Percentiles rank a stretch among this genome's conserved stretches.
Evolutionary conservation across 805 yeast genomes (phyloP).

Genomic region (Wickerhamomyces ciferrii): DNA sequence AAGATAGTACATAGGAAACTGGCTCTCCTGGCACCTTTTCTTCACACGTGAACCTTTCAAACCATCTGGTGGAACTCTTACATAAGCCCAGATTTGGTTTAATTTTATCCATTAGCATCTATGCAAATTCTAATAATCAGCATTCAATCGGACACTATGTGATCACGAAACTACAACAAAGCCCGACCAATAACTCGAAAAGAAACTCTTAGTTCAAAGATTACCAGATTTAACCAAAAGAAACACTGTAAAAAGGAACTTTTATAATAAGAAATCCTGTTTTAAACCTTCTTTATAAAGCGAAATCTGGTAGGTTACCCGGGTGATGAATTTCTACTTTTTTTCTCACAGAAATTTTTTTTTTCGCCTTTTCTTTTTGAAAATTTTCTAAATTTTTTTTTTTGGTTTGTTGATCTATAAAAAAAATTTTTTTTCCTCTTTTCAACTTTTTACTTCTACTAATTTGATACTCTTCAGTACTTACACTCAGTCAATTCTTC

Average conservation of each 20-base stretch:
- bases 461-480: not conserved
- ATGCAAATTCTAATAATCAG: not conserved
- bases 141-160: not conserved
- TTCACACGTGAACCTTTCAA: not conserved
- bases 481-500: not conserved
- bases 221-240: no score
- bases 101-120: not conserved
- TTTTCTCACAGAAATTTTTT: no score
- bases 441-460: not conserved
- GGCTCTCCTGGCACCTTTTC: no score
- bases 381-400: not conserved
- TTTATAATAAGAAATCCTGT: no score
- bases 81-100: not conserved
- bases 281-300: no score
- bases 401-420: not conserved
- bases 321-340: not conserved
- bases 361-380: not conserved
- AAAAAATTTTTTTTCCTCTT: not conserved
- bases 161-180: not conserved
- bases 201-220: no score
- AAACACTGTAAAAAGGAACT: no score
- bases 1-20: no score
- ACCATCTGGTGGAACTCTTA: not conserved
- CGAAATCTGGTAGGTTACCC: no score
- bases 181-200: no score